Evolutionary conservation across 225 moss, liverwort and hornwort genomes (phyloP), one percentile per base, ranked within the genome.

Genomic region (Polytrichum formosum): DNA sequence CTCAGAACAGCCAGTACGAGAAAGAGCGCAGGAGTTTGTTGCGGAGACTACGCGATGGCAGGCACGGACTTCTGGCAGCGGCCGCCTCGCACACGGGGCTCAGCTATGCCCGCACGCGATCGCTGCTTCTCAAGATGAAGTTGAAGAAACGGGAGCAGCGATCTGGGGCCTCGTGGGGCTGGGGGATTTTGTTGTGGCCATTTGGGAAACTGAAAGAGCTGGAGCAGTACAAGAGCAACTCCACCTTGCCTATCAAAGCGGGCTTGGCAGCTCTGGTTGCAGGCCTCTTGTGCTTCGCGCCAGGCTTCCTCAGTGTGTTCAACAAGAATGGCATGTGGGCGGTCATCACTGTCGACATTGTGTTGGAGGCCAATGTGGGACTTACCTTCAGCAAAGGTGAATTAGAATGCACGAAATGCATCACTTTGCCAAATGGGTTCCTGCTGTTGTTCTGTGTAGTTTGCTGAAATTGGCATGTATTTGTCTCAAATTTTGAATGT

Each of bases 331-430:
- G 70, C 16, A 74, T 73, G 56, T 95, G 94, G 94, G 89, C 87
- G 5, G 92, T 95, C 23, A 75, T 95, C 30, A 92, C 94, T 1
- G 92, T 81, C 71, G 92, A 92, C 72, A 83, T 89, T 29, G 94
- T 95, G 28, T 70, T 95, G 73, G 94, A 95, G 75, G 53, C 90
- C 18, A 90, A 69, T 74, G 94, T 92, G 4, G 94, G 91, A 25
- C 77, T 89, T 70, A 95, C 94, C 18, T 78, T 92, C 67, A 91
- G 88, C 83, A 95, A 92, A 79, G 94, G 94, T 84, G 67, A 66
- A 55, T 18, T 27, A 65, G 25, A 46, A 46, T 46, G 3, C 13
- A 13, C 46, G 13, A 37, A 3, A 37, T 13, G 37, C 37, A 37
- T 0, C 37, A 37, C 37, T 37, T 37, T 13, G 37, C 13, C 2